Evolutionary conservation across 176 grass and related monocot species (phyloP).

Genomic region (Pontederia crassipes): DNA sequence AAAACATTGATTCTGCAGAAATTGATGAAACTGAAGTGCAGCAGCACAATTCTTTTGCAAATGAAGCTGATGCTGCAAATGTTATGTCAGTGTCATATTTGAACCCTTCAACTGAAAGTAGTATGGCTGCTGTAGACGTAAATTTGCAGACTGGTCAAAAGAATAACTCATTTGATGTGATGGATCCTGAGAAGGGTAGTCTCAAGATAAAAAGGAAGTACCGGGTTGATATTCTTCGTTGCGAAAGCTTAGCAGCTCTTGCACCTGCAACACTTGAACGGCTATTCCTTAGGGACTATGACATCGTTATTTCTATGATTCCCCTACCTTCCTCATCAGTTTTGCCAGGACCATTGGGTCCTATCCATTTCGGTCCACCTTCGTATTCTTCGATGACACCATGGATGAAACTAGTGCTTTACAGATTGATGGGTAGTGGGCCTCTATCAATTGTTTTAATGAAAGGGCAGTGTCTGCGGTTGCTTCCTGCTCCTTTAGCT

Average conservation of each 20-base stretch:
- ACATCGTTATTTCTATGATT: slow-evolving; percentile 93
- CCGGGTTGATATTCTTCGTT: slow-evolving; percentile 87
- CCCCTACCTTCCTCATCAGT: slow-evolving; percentile 82
- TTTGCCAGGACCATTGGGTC: slow-evolving; percentile 66
- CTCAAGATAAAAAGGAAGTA: slow-evolving; percentile 82
- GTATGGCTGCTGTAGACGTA: slow-evolving; percentile 5
- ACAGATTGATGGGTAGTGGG: slow-evolving; percentile 58
- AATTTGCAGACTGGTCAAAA: slow-evolving; percentile 19
- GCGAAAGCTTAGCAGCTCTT: slow-evolving; percentile 95
- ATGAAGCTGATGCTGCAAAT: slow-evolving; percentile 29
- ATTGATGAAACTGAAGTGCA: slow-evolving; percentile 14
- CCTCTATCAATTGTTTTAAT: slow-evolving; percentile 81
- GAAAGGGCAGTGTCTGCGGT: slow-evolving; percentile 77
- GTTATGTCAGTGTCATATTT: slow-evolving; percentile 8
- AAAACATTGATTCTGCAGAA: slow-evolving; percentile 12
- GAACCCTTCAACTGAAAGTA: slow-evolving; percentile 19
- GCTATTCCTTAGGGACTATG: slow-evolving; percentile 82
- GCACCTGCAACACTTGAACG: slow-evolving; percentile 69
- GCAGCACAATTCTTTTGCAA: slow-evolving; percentile 6
- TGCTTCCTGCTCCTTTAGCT: slow-evolving; percentile 80
- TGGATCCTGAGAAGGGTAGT: slow-evolving; percentile 24
- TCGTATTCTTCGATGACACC: slow-evolving; percentile 91
- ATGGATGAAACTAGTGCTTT: slow-evolving; percentile 96
- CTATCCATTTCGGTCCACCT: slow-evolving; percentile 85
- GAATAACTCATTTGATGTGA: slow-evolving; percentile 19